Conservation (phyloP, 2,329 filamentous ascomycete genomes). For the Immersiporthe knoxdaviesiana region DNA sequence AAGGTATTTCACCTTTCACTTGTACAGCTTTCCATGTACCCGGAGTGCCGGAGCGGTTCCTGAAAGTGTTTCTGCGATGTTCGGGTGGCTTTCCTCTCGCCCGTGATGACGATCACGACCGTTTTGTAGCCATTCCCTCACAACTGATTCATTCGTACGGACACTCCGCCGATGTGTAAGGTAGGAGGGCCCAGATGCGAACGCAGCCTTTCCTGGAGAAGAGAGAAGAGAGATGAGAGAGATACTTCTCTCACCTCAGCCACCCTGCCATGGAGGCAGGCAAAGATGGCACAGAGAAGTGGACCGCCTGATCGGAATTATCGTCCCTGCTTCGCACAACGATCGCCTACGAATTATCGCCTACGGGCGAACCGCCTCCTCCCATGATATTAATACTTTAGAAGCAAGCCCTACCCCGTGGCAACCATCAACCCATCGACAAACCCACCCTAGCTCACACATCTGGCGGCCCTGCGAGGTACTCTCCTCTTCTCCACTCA, state of each 20-base stretch:
- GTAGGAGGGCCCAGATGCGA: neutral
- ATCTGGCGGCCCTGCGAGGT: neutral
- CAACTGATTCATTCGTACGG: conserved; percentile 9
- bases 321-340: neutral
- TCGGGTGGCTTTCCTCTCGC: neutral
- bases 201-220: neutral
- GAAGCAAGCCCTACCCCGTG: conserved; percentile 9
- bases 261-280: neutral
- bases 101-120: no score
- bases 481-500: conserved; percentile 10
- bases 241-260: neutral
- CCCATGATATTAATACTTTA: no score
- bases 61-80: neutral
- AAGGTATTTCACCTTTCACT: conserved; percentile 12
- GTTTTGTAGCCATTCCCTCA: neutral
- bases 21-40: conserved; percentile 18
- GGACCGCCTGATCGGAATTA: neutral
- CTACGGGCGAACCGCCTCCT: no score
- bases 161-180: conserved; percentile 1
- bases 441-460: neutral
- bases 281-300: neutral
- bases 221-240: no score
- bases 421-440: neutral
- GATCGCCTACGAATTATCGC: neutral
- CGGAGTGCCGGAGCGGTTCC: conserved; percentile 17